phyloP scores from a whole-genome alignment of 2,329 filamentous ascomycete genomes.

The Gaeumannomyces sp. region DNA sequence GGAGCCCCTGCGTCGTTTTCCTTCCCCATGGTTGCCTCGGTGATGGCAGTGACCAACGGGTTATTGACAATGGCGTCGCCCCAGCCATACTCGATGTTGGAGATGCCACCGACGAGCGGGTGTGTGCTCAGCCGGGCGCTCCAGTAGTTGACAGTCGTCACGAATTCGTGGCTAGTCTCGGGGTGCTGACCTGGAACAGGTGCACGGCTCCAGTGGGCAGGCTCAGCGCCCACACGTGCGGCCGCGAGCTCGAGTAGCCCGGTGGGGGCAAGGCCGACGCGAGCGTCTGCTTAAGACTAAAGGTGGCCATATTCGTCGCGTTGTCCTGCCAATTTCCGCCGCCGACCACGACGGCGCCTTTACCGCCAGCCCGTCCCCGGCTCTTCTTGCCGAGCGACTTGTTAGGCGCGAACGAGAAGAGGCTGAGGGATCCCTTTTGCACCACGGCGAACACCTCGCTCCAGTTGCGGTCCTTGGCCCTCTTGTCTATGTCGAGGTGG shows the following conservation, averaged over 20 bases:
- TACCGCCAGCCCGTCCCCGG: constrained; percentile 34
- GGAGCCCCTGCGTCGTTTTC: constrained; percentile 15
- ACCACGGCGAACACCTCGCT: constrained; percentile 92
- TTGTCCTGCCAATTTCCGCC: constrained; percentile 99
- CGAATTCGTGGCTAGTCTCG: constrained; percentile 92
- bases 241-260: constrained; percentile 84
- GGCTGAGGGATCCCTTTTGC: constrained; percentile 85
- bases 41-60: constrained; percentile 45
- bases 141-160: constrained; percentile 95
- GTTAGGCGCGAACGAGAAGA: constrained; percentile 86
- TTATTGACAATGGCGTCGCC: constrained; percentile 72
- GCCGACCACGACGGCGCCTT: constrained; percentile 62
- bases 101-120: constrained; percentile 84
- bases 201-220: constrained; percentile 91
- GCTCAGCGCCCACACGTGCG: constrained; percentile 90
- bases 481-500: constrained; percentile 87
- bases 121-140: constrained; percentile 90
- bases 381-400: constrained; percentile 68
- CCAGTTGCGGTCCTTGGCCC: constrained; percentile 92
- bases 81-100: constrained; percentile 98
- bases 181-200: constrained; percentile 95
- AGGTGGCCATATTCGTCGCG: constrained; percentile 80
- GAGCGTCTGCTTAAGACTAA: constrained; percentile 83
- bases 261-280: constrained; percentile 84
- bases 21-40: constrained; percentile 33